Conservation (phyloP, 495 filamentous ascomycete genomes). For the Penicillium diatomitis region DNA sequence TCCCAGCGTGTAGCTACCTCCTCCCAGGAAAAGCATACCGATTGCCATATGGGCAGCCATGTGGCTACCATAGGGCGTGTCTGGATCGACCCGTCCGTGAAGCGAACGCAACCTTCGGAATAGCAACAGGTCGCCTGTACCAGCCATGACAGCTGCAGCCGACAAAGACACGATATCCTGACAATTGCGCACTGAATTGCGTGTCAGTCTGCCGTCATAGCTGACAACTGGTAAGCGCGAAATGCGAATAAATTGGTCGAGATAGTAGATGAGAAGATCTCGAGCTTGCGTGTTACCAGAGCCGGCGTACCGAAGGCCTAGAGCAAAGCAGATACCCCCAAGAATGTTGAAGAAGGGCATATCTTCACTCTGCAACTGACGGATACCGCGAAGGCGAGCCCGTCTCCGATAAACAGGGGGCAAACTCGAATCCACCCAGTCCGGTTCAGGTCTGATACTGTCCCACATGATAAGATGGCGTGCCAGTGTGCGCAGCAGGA, state of each 20-base stretch:
- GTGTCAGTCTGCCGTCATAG: conserved; percentile 75
- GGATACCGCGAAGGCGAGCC: conserved; percentile 42
- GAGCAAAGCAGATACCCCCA: conserved; percentile 75
- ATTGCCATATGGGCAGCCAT: conserved; percentile 88
- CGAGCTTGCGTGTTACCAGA: conserved; percentile 61
- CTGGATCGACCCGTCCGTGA: conserved; percentile 77
- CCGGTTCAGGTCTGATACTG: conserved; percentile 55
- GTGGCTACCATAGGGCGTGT: conserved; percentile 87
- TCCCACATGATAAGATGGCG: conserved; percentile 92
- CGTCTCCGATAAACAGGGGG: conserved; percentile 55
- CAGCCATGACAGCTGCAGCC: conserved; percentile 85
- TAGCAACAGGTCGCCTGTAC: conserved; percentile 81
- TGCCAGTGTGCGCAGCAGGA: conserved; percentile 84
- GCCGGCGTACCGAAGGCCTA: conserved; percentile 83
- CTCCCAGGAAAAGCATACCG: conserved; percentile 83
- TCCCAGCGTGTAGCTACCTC: conserved; percentile 83
- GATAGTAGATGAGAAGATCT: conserved; percentile 72
- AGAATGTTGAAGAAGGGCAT: conserved; percentile 91
- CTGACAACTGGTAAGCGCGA: conserved; percentile 54
- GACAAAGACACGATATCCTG: conserved; percentile 77
- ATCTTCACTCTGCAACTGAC: conserved; percentile 58
- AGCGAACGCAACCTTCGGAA: conserved; percentile 81
- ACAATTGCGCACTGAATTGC: conserved; percentile 78
- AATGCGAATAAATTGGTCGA: conserved; percentile 80
- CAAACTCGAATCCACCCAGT: conserved; percentile 68